These are phyloP conservation scores for Epichloe amarillans DNA, from an alignment of 2,329 filamentous ascomycete genomes.

Conservation along the genomic window DNA sequence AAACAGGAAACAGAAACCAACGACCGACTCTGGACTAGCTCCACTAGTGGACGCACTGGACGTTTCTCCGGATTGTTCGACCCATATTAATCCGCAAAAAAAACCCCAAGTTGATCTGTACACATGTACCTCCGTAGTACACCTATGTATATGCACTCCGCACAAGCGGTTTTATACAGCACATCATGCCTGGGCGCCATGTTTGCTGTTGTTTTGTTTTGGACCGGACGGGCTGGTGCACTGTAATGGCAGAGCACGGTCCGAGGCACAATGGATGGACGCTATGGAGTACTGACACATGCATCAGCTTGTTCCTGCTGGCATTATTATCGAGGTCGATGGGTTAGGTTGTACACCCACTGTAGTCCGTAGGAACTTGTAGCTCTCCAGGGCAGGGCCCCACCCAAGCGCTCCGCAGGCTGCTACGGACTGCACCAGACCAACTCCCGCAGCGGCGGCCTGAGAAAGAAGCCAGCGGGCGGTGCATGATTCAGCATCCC, in stretches of 20 bases:
- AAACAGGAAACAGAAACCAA: neutral
- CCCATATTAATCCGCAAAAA: too few species aligned
- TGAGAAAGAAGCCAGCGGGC: too few species aligned
- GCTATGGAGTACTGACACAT: neutral
- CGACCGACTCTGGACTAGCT: neutral
- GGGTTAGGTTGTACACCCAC: too few species aligned
- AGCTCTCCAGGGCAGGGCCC: too few species aligned
- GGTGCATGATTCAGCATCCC: neutral
- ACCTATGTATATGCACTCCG: too few species aligned
- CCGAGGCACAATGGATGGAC: neutral
- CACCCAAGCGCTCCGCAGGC: too few species aligned
- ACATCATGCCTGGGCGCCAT: neutral
- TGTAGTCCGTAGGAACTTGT: too few species aligned
- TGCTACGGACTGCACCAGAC: neutral
- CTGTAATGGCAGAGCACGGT: too few species aligned
- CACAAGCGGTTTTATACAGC: neutral
- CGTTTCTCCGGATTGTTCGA: neutral
- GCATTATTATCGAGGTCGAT: too few species aligned
- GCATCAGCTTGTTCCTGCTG: neutral
- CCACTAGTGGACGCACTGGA: neutral
- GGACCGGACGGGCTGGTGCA: neutral
- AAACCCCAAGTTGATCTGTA: too few species aligned
- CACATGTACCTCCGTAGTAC: too few species aligned
- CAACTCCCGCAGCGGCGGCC: neutral
- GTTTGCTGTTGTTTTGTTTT: neutral